phyloP scores from a whole-genome alignment of 2,329 filamentous ascomycete genomes.

The Colletotrichum sp. region DNA sequence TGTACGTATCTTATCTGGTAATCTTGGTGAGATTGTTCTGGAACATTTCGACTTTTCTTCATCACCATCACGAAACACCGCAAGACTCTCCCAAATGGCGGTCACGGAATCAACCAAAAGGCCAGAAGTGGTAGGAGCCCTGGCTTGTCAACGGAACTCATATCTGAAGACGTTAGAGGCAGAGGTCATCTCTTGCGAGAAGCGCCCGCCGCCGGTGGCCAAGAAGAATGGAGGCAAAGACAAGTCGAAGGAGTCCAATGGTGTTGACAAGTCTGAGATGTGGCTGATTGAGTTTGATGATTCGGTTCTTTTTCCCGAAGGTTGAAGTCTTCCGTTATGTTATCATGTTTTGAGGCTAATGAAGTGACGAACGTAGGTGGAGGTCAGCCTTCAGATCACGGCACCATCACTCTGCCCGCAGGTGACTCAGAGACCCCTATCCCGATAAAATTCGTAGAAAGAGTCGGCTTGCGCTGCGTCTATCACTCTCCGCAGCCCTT shows the following conservation, averaged over 20 bases:
- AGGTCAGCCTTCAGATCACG: constrained; percentile 34
- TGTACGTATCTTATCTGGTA: background rate
- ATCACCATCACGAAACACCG: background rate
- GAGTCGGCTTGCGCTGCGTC: constrained; percentile 31
- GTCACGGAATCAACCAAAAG: background rate
- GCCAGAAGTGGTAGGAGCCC: constrained; percentile 26
- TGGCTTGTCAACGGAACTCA: constrained; percentile 31
- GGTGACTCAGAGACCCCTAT: constrained; percentile 7
- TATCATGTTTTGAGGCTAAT: background rate
- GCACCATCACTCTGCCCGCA: constrained; percentile 21
- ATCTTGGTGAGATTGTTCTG: background rate
- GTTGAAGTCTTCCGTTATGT: background rate
- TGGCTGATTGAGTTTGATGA: constrained; percentile 36
- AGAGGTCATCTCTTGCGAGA: constrained; percentile 31
- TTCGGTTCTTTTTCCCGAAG: constrained; percentile 35
- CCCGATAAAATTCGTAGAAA: constrained; percentile 27
- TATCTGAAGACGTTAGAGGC: constrained; percentile 29
- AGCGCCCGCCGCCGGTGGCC: constrained; percentile 17
- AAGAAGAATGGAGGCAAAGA: constrained; percentile 21
- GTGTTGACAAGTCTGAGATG: constrained; percentile 9
- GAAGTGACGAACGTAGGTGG: constrained; percentile 23
- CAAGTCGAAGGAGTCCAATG: constrained; percentile 9
- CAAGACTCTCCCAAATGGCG: background rate
- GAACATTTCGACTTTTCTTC: background rate
- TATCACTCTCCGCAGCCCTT: constrained; percentile 25